Conservation (phyloP, 257 asterid genomes). For the Solanum chiquidenum region DNA sequence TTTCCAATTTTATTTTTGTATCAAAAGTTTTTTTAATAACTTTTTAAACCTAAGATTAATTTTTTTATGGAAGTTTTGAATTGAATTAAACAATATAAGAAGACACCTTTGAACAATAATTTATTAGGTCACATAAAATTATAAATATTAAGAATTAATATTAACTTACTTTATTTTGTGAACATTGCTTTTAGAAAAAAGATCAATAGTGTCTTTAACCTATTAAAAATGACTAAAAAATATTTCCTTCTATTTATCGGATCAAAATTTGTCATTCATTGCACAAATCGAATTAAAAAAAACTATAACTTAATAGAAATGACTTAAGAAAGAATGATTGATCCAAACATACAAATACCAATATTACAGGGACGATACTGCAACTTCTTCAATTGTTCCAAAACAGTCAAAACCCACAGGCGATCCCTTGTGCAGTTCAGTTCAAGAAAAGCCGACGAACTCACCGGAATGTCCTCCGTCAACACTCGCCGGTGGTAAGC, state of each 20-base stretch:
- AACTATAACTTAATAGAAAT: background rate
- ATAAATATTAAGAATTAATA: too few relatives aligned
- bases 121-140: background rate
- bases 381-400: background rate
- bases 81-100: too few relatives aligned
- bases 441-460: background rate
- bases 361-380: background rate
- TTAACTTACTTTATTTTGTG: background rate
- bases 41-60: too few relatives aligned
- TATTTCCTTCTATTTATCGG: too few relatives aligned
- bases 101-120: too few relatives aligned
- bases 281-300: too few relatives aligned
- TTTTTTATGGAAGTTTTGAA: too few relatives aligned
- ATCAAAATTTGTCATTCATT: too few relatives aligned
- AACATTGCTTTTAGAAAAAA: too few relatives aligned
- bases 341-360: background rate
- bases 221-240: too few relatives aligned
- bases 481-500: background rate
- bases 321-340: background rate
- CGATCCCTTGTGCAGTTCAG: background rate
- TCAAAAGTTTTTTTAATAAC: too few relatives aligned
- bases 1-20: too few relatives aligned
- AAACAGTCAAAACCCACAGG: background rate
- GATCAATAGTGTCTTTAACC: background rate
- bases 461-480: background rate